These are phyloP conservation scores for Xanthoparmelia taractica DNA, from an alignment of 495 filamentous ascomycete genomes.

Conservation along the genomic window DNA sequence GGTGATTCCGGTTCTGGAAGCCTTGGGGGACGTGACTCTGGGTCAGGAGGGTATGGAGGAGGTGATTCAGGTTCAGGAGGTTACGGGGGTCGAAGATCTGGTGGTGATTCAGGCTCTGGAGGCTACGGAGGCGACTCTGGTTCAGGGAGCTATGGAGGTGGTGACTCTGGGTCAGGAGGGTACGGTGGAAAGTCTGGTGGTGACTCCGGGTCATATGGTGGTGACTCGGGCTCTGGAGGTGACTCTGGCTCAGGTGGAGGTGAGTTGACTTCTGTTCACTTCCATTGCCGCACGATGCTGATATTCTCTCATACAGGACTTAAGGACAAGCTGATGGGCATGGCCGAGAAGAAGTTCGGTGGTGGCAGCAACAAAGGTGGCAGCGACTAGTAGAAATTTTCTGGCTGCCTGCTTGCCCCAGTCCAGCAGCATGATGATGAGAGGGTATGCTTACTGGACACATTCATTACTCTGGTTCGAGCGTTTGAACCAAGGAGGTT, in stretches of 20 bases:
- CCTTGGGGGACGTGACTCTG: slow-evolving; percentile 28
- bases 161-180: slow-evolving; percentile 9
- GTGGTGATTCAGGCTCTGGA: slow-evolving; percentile 24
- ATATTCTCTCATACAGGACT: neutral
- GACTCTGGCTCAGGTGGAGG: slow-evolving; percentile 8
- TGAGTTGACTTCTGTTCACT: neutral
- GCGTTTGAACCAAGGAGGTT: neutral
- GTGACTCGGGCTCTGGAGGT: slow-evolving; percentile 28
- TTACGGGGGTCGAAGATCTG: slow-evolving; percentile 16
- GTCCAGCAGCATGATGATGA: neutral
- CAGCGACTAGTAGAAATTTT: slow-evolving; percentile 11
- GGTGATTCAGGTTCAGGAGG: slow-evolving; percentile 19
- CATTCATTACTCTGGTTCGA: neutral
- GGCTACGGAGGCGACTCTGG: slow-evolving; percentile 30
- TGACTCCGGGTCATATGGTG: slow-evolving; percentile 23
- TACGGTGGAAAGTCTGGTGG: slow-evolving; percentile 11
- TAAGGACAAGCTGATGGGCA: slow-evolving; percentile 13
- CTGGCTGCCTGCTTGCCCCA: neutral
- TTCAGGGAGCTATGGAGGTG: neutral
- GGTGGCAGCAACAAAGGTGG: slow-evolving; percentile 5
- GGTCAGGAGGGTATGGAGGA: slow-evolving; percentile 10
- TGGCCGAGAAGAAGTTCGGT: neutral
- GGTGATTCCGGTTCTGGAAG: slow-evolving; percentile 24
- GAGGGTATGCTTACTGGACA: slow-evolving; percentile 2
- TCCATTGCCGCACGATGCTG: neutral